Base-by-base conservation (phyloP, 495 filamentous ascomycete genomes). In the Beverwykella pulmonaria region DNA sequence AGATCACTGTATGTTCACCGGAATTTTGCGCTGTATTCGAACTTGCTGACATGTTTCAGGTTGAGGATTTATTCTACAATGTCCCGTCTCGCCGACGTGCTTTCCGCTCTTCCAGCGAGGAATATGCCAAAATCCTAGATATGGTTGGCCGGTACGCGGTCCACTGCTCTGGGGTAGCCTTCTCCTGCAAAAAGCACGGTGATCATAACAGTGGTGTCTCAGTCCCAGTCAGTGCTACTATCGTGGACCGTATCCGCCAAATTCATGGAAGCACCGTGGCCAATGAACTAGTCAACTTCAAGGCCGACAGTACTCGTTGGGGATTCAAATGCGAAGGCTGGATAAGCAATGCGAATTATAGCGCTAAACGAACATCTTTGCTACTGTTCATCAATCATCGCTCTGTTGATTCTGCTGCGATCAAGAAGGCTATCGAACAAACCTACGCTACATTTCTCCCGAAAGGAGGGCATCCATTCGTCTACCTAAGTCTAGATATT, bases 61-160 rank as follows among this genome's bases (percentile, higher is more conserved):
- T 98, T 29, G 94, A 99, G 71, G 95, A 99, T 74, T 79, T 99
- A 9, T 99, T 98, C 76, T 99, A 96, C 80, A 98, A 97, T 71
- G 85, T 97, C 1, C 93, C 92, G 2, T 96, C 88, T 12, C 85
- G 95, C 53, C 87, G 92, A 15, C 86, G 88, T 61, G 94, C 95
- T 23, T 99, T 98, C 71, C 85, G 94, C 46, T 97, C 93, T 29
- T 78, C 90, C 23, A 92, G 92, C 39, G 95, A 98, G 75, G 95
- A 99, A 77, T 98, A 96, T 76, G 91, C 94, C 63, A 98, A 99
- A 77, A 97, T 99, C 53, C 88, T 97, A 10, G 94, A 98, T 75
- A 86, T 97, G 59, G 91, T 98, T 27, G 92, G 95, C 15, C 87
- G 91, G 41, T 97, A 97, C 78, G 92, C 95, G 19, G 86, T 99